Base-by-base conservation (phyloP, 1,284 basidiomycete species). In the Farysia itapuensis region DNA sequence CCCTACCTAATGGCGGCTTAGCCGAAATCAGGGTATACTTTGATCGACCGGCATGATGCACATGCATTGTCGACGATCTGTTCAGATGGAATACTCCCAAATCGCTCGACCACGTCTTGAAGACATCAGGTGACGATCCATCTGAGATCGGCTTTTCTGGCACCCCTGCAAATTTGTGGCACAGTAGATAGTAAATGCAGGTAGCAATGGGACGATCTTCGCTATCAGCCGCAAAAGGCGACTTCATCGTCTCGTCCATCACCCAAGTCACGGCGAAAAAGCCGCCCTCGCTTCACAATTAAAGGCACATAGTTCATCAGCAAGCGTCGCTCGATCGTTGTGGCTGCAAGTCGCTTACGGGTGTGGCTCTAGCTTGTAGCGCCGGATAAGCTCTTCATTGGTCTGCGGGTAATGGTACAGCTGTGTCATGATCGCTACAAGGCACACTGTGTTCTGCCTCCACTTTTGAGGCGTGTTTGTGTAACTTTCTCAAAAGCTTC, bases 1-100 rank as follows among this genome's bases (percentile, higher is more conserved):
- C 61, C 61, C 25, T 35, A 25, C 57, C 57, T 4, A 60, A 43
- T 9, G 60, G 60, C 11, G 30, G 34, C n/a, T 49, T 52, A 6
- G 64, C 61, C 12, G 56, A 59, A 22, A 67, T 60, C 35, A 67
- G 52, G 4, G 60, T 67, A 28, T 67, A 67, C n/a, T 37, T 57
- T 1, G 57, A 39, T 31, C 64, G 44, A 0, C 64, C 64, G 18
- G 47, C 43, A 28, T 67, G 64, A 23, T 64, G 60, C 2, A 67
- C 35, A 23, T 67, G 64, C 60, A 67, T 67, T 2, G 60, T 64
- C 3, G 54, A 34, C 4, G 56, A 59, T 38, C 48, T 54, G 48
- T 65, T 59, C 35, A 58, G 43, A 34, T 60, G 53, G 28, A 66
- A 46, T 1, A 67, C 52, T 23, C 57, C 58, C 28, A 53, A 43